phyloP scores from a whole-genome alignment of 352 stramenopile species.

The Pythium dissimile region DNA sequence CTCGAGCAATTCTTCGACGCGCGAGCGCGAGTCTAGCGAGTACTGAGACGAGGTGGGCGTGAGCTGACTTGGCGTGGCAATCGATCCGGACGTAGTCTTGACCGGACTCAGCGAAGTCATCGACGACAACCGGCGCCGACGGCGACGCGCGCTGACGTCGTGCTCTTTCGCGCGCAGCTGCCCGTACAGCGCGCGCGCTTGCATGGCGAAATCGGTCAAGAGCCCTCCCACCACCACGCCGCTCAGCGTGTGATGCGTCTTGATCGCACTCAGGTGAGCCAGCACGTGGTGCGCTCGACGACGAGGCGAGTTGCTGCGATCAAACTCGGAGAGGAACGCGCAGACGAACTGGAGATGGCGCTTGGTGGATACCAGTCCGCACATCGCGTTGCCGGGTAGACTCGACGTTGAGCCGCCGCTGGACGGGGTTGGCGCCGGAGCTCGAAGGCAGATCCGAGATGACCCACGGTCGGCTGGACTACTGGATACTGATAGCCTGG shows the following conservation, averaged over 20 bases:
- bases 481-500: neutral
- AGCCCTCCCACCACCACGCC: slow-evolving; percentile 21
- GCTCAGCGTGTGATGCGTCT: slow-evolving; percentile 28
- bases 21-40: neutral
- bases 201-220: slow-evolving; percentile 33
- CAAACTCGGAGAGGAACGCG: slow-evolving; percentile 35
- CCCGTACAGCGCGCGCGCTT: slow-evolving; percentile 23
- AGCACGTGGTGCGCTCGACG: slow-evolving; percentile 22
- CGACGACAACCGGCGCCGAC: neutral
- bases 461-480: neutral
- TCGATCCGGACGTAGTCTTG: neutral
- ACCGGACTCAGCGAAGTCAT: neutral
- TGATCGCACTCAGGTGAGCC: slow-evolving; percentile 34
- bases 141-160: neutral
- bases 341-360: slow-evolving; percentile 38
- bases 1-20: slow-evolving; percentile 28
- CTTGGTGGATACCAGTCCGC: slow-evolving; percentile 25
- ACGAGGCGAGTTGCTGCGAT: slow-evolving; percentile 14
- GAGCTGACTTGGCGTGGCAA: neutral
- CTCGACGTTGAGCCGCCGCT: neutral
- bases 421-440: neutral
- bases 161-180: slow-evolving; percentile 23
- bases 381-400: neutral
- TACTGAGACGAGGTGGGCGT: slow-evolving; percentile 13
- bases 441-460: neutral